phyloP scores from a whole-genome alignment of 495 filamentous ascomycete species.

The Zalerion maritima region DNA sequence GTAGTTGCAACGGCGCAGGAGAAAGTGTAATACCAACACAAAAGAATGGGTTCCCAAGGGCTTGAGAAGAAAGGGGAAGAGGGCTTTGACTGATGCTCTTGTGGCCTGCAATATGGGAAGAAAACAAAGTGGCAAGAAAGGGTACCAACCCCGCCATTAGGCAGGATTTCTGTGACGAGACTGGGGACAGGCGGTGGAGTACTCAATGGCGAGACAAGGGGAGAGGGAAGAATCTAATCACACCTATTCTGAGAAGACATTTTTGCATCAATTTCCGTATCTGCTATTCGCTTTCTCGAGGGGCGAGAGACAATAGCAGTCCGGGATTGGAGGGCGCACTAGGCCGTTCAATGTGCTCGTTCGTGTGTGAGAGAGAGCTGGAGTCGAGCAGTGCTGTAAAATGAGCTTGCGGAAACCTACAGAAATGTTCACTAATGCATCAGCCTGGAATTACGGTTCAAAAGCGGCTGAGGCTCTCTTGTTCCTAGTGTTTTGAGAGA shows the following conservation, averaged over 20 bases:
- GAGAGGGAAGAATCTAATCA: conserved; percentile 1
- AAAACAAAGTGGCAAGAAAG: conserved; percentile 1
- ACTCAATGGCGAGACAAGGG: conserved; percentile 3
- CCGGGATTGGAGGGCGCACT: not conserved
- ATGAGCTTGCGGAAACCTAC: not conserved
- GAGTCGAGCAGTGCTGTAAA: not conserved
- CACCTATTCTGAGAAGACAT: conserved; percentile 15
- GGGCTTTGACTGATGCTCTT: not conserved
- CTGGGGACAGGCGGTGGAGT: conserved; percentile 2
- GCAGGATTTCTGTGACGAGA: conserved; percentile 2
- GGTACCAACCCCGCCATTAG: no score
- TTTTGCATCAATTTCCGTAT: conserved; percentile 6
- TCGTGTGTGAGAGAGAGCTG: conserved; percentile 5
- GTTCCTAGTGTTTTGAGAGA: no score
- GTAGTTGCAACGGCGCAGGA: not conserved
- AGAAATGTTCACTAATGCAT: conserved; percentile 3
- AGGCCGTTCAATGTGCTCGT: conserved; percentile 3
- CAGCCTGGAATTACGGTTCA: no score
- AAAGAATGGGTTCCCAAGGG: conserved; percentile 9
- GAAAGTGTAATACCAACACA: no score
- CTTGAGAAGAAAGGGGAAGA: conserved; percentile 9
- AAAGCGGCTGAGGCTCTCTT: no score
- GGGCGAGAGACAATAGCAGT: conserved; percentile 3
- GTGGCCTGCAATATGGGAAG: not conserved
- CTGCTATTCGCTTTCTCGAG: no score